These are phyloP conservation scores for Lactuca sativa DNA, from an alignment of 129 eudicot species.

Conservation along the genomic window DNA sequence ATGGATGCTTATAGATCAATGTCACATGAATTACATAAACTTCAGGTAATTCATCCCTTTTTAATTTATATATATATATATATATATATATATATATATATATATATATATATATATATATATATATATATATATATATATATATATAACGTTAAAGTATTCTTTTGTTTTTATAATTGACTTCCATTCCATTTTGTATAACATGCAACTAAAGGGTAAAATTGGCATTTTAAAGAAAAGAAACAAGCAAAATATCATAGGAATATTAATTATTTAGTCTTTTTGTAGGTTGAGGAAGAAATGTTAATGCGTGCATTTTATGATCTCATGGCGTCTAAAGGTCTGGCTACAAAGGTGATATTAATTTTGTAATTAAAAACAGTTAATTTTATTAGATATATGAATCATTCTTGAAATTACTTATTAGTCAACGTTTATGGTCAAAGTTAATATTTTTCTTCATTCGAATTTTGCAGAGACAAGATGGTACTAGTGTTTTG, in stretches of 20 bases:
- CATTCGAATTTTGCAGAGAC: not conserved
- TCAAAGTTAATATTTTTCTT: not conserved
- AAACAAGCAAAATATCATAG: not conserved
- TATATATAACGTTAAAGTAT: no score
- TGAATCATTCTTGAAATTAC: not conserved
- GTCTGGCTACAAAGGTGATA: slow-evolving; percentile 38
- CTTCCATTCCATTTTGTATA: no score
- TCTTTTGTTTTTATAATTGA: no score
- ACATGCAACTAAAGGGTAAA: no score
- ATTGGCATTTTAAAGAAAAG: no score
- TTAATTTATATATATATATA: not conserved
- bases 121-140: no score
- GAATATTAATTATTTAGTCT: not conserved
- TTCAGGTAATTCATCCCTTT: slow-evolving; percentile 46
- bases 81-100: no score
- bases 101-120: no score
- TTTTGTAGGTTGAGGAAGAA: slow-evolving; percentile 76
- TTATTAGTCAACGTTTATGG: not conserved
- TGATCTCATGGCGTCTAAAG: slow-evolving; percentile 59
- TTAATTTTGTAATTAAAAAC: no score
- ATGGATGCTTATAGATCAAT: slow-evolving; percentile 68
- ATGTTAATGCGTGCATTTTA: slow-evolving; percentile 76
- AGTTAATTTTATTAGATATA: no score
- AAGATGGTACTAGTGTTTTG: not conserved
- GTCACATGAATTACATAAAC: slow-evolving; percentile 70